Conservation (phyloP, 345 rosid genomes). For the Eucalyptus regnans region DNA sequence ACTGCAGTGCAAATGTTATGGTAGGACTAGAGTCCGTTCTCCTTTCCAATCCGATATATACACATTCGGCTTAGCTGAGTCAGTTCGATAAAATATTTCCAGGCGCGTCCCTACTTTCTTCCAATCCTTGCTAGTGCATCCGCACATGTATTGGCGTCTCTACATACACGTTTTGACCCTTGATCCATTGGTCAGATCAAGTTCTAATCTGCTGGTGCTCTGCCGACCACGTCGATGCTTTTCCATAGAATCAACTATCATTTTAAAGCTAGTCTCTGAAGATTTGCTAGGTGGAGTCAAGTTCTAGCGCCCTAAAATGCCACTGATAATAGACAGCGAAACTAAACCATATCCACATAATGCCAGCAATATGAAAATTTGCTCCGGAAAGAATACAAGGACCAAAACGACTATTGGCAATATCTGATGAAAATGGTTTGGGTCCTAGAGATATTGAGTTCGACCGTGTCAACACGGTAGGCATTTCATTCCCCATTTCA, state of each 20-base stretch:
- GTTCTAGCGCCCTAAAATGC: background rate
- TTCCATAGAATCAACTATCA: background rate
- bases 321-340: background rate
- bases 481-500: background rate
- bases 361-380: background rate
- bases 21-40: background rate
- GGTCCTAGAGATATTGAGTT: background rate
- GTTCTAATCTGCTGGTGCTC: background rate
- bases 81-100: background rate
- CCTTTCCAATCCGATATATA: background rate
- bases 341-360: background rate
- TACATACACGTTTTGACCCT: background rate
- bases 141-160: background rate
- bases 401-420: background rate
- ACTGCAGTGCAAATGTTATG: background rate
- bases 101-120: background rate
- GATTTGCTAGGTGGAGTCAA: background rate
- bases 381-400: background rate
- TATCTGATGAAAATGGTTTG: background rate
- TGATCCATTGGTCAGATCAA: background rate
- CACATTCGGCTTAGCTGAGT: background rate
- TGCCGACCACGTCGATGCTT: background rate
- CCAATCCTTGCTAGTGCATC: background rate
- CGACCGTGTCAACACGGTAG: background rate
- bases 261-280: background rate